A percentile compares a stretch with the other conserved stretches of the same genome.
phyloP scores from a whole-genome alignment of 1,284 basidiomycete species.

The Papiliotrema terrestris region DNA sequence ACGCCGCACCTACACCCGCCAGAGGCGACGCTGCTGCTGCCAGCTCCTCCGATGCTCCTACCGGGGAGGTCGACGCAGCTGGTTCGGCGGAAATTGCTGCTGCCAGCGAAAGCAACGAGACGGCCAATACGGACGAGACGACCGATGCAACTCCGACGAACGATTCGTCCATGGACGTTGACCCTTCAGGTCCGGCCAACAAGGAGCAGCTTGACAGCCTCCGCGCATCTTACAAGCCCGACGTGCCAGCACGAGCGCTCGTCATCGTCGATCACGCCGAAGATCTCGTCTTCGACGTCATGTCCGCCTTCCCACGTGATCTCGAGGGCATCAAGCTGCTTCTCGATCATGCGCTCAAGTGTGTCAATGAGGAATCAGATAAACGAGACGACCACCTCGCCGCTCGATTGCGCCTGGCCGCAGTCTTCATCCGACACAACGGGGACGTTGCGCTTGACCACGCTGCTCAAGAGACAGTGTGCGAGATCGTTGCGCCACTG shows the following conservation, averaged over 20 bases:
- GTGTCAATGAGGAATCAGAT: neutral
- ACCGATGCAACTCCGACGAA: neutral
- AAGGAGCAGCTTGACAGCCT: conserved; percentile 59
- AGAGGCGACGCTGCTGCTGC: conserved; percentile 3
- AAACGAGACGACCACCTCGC: conserved; percentile 55
- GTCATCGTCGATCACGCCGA: conserved; percentile 80
- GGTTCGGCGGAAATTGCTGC: neutral
- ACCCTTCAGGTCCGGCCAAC: conserved; percentile 20
- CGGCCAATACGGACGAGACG: too few species aligned
- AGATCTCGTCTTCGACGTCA: conserved; percentile 84
- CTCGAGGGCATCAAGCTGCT: conserved; percentile 44
- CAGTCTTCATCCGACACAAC: conserved; percentile 56
- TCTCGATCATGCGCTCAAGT: neutral
- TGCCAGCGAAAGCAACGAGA: neutral
- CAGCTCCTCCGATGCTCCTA: conserved; percentile 6
- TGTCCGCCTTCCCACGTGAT: conserved; percentile 61
- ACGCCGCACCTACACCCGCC: conserved; percentile 3
- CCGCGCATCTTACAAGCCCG: conserved; percentile 64
- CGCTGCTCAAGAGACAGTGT: conserved; percentile 50
- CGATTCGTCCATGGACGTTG: conserved; percentile 14
- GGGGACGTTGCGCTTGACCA: conserved; percentile 14
- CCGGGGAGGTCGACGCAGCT: too few species aligned
- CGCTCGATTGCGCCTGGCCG: conserved; percentile 78
- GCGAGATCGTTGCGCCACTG: conserved; percentile 64
- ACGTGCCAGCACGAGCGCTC: conserved; percentile 67